These are phyloP conservation scores for Metschnikowia reukaufii DNA, from an alignment of 805 yeast genomes.

Conservation along the genomic window DNA sequence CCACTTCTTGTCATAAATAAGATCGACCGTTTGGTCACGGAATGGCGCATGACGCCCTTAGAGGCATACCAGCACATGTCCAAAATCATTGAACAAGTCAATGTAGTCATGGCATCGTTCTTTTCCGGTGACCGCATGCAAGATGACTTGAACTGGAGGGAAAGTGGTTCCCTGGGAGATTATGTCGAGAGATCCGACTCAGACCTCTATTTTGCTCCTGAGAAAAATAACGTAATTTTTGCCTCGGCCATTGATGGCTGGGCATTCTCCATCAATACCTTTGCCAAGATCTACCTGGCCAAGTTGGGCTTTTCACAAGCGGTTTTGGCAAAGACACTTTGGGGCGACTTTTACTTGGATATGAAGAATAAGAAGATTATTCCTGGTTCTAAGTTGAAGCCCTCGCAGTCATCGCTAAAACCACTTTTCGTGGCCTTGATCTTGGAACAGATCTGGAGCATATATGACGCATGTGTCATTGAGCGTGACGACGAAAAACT, in stretches of 20 bases:
- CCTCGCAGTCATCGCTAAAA: conserved; percentile 51
- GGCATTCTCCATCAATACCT: conserved; percentile 92
- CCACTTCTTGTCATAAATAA: conserved; percentile 89
- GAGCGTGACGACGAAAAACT: conserved; percentile 69
- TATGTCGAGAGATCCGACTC: conserved; percentile 76
- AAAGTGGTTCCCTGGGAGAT: conserved; percentile 53
- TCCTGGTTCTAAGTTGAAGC: conserved; percentile 61
- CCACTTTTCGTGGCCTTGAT: conserved; percentile 87
- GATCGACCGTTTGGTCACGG: conserved; percentile 81
- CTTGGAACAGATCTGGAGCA: conserved; percentile 88
- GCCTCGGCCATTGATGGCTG: conserved; percentile 94
- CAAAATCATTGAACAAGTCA: conserved; percentile 86
- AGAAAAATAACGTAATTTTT: conserved; percentile 83
- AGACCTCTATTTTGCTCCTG: conserved; percentile 84
- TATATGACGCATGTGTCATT: conserved; percentile 68
- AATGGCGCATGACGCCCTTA: conserved; percentile 73
- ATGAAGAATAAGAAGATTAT: conserved; percentile 85
- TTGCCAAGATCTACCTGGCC: conserved; percentile 80
- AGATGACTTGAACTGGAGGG: conserved; percentile 78
- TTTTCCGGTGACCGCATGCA: conserved; percentile 91
- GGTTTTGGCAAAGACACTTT: conserved; percentile 77
- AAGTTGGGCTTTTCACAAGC: conserved; percentile 82
- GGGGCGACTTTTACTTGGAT: conserved; percentile 94
- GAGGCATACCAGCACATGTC: conserved; percentile 85
- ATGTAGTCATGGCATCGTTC: conserved; percentile 90